Percentiles rank a stretch among this genome's conserved stretches.
phyloP scores from a whole-genome alignment of 805 yeast genomes.

The Saccharomyces eubayanus region DNA sequence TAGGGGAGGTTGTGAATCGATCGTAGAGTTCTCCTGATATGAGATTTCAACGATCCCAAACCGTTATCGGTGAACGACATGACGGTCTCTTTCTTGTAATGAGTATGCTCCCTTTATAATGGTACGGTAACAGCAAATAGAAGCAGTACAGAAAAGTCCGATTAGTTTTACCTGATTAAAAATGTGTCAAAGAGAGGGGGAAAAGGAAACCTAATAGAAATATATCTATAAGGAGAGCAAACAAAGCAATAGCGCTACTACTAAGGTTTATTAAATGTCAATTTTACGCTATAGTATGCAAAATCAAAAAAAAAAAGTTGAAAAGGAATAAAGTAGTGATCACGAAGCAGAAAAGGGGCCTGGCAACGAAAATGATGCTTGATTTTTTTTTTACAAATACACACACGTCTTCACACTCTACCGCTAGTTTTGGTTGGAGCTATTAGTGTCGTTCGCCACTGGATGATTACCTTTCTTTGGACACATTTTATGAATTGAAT shows the following conservation, averaged over 20 bases:
- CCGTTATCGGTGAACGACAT: neutral
- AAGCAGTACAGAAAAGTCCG: neutral
- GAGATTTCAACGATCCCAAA: conserved; percentile 5
- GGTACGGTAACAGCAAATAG: neutral
- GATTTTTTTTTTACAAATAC: neutral
- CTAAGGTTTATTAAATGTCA: neutral
- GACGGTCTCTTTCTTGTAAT: conserved; percentile 1
- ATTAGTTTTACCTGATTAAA: neutral
- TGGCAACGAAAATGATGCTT: neutral
- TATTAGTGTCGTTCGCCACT: neutral
- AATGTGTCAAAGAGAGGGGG: neutral
- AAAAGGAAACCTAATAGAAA: neutral
- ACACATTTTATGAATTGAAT: neutral
- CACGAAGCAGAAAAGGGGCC: neutral
- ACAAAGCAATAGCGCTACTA: neutral
- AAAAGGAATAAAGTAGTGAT: neutral
- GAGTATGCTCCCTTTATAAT: neutral
- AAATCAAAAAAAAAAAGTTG: neutral
- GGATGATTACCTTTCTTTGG: neutral
- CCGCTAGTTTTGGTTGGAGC: neutral
- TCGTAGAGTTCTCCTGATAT: conserved; percentile 11
- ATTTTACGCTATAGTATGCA: neutral
- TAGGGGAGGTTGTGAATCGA: conserved; percentile 15
- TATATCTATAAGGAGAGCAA: neutral
- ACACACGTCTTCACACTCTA: neutral